Evolutionary conservation across 2,329 filamentous ascomycete species (phyloP).

Genomic region (Venturia carpophila): DNA sequence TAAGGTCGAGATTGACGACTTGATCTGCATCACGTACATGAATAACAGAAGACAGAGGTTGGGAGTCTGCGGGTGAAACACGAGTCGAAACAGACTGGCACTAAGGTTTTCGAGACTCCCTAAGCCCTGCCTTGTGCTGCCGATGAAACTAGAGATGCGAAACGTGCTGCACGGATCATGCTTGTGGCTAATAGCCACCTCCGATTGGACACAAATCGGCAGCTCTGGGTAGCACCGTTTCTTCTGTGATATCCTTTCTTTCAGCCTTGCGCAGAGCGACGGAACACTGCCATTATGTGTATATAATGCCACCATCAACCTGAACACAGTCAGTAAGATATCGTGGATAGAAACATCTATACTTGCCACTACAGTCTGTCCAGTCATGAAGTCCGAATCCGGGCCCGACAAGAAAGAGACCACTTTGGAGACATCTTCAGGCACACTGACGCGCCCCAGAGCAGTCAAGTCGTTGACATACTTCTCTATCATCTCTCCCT

Average conservation of each 20-base stretch:
- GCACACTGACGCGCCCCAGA: conserved; percentile 49
- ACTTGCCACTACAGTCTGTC: conserved; percentile 53
- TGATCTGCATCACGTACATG: background rate
- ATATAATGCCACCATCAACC: conserved; percentile 48
- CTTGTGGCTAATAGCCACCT: background rate
- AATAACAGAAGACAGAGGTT: background rate
- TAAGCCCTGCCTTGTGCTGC: background rate
- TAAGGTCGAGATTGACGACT: background rate
- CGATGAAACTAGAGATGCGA: conserved; percentile 5
- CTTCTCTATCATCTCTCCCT: conserved; percentile 49
- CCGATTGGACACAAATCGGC: background rate
- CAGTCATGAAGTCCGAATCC: conserved; percentile 58
- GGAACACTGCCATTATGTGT: background rate
- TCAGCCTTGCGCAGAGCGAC: background rate
- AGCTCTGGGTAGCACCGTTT: background rate
- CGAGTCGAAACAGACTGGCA: background rate
- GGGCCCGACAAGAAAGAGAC: conserved; percentile 54
- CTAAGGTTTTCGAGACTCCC: background rate
- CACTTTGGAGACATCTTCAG: conserved; percentile 54
- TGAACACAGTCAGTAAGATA: background rate
- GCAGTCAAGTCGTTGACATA: conserved; percentile 48
- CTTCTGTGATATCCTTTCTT: background rate
- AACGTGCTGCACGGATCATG: background rate
- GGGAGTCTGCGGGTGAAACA: background rate
- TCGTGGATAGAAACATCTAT: background rate